These are phyloP conservation scores for Santalum album DNA, from an alignment of 164 flowering plant species.

Conservation along the genomic window DNA sequence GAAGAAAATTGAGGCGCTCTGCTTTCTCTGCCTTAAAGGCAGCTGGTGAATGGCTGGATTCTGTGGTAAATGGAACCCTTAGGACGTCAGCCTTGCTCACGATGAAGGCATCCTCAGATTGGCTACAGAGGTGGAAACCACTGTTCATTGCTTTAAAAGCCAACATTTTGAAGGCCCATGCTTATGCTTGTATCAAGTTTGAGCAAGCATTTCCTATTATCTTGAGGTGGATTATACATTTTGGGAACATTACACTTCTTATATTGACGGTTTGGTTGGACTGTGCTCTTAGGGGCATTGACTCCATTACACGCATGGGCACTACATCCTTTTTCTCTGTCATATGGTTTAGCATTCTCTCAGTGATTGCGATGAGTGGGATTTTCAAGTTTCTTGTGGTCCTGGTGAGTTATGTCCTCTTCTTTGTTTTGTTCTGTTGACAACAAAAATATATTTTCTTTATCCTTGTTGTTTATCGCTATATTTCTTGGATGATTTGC, in stretches of 20 bases:
- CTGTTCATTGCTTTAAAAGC: conserved; percentile 22
- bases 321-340: conserved; percentile 78
- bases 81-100: conserved; percentile 26
- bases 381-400: conserved; percentile 50
- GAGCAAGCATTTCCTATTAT: conserved; percentile 50
- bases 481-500: no score
- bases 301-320: conserved; percentile 75
- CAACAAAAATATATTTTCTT: neutral
- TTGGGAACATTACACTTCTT: conserved; percentile 63
- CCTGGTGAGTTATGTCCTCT: conserved; percentile 38
- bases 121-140: conserved; percentile 57
- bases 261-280: conserved; percentile 76
- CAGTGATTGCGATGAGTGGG: conserved; percentile 81
- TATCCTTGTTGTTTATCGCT: neutral
- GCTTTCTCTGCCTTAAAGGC: neutral
- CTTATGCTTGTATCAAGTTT: conserved; percentile 35
- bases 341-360: conserved; percentile 74
- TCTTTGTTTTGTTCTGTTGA: neutral
- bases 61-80: conserved; percentile 20
- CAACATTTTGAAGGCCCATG: conserved; percentile 22
- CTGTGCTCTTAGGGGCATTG: conserved; percentile 72
- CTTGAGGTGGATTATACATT: conserved; percentile 49
- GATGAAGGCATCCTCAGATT: conserved; percentile 29
- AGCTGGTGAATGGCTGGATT: neutral
- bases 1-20: neutral